Evolutionary conservation across 768 basidiomycete genomes (phyloP), one percentile per base, ranked within the genome.

Genomic region (Mycena alexandri): DNA sequence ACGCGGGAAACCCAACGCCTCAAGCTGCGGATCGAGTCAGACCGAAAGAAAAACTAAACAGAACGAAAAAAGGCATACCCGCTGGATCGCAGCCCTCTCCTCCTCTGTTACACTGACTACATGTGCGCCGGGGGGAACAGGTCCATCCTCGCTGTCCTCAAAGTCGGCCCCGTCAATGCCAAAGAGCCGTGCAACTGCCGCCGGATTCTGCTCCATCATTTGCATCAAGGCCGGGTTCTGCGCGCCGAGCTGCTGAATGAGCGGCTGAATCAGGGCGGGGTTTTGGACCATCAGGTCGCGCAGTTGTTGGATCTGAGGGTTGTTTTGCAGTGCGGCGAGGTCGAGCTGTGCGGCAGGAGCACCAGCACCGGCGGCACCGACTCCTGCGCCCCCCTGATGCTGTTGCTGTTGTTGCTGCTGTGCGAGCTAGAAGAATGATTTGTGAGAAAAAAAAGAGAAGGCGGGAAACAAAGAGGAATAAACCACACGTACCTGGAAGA

Each of bases 1-100:
- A 44, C 94, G 87, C 19, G 93, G 78, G 78, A 99, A 99, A 0
- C 98, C 97, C 51, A 99, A 88, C 1, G 82, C 90, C 79, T 94
- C 88, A 68, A 98, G 83, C 96, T 98, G 61, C 6, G 48, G 38
- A 71, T 47, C 52, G 36, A n/a, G 43, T 61, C 21, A 72, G 56
- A 22, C n/a, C 56, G 54, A 44, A 60, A 7, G 47, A 9, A 19
- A 65, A 48, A 50, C 14, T 29, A 44, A 60, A 62, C 34, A 58
- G 11, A 29, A 29, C 3, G 29, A 29, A 29, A 29, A 29, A 29
- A 29, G 12, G 82, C 93, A 78, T 78, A 98, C 94, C 74, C 98
- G 85, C 77, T 91, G 85, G 67, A 99, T 97, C 10, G 96, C 95
- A 60, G 88, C 94, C 63, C 86, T 84, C 79, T 99, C 98, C 67